Evolutionary conservation across 331 rosid genomes (phyloP), one percentile per base, ranked within the genome.

Genomic region (Rhamnella rubrinervis): DNA sequence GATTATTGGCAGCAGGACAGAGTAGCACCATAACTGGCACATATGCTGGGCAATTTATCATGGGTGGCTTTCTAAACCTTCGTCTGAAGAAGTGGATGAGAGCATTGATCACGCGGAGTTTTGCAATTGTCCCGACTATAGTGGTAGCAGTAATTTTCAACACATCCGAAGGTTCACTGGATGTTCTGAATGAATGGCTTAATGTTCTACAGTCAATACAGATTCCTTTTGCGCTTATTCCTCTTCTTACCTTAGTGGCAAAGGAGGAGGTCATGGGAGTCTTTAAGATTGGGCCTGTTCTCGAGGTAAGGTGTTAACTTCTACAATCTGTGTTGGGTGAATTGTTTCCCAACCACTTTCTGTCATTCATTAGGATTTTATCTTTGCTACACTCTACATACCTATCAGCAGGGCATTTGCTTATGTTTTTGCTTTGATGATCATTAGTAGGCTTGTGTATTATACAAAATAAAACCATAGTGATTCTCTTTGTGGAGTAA

Each of bases 11-110:
- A 0, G 97, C 97, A 21, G 97, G 95, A 62, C 97, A 91, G 80
- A 91, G 97, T 78, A 91, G 97, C 77, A 91, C 97, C 23, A 86
- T 91, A 47, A 91, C 97, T 35, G 97, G 97, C 57, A 91, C 97
- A 12, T 91, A 88, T 73, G 97, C 97, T 65, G 97, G 97, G 63
- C 97, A 91, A 76, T 91, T 91, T 80, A 91, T 91, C 68, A 91
- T 91, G 97, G 97, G 95, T n/a, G 97, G 97, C 50, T 91, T 91
- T 82, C 97, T 91, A 61, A 79, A 91, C 84, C 97, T 91, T 53
- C 86, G 90, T 19, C 68, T 91, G 68, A 88, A 88, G 87, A 91
- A 91, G 78, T 91, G 97, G 97, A 73, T 84, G 82, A 88, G 97
- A 77, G 92, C 97, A 14, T 77, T 91, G 83, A 91, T 91, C 71